phyloP scores from a whole-genome alignment of 106 monocot species.

The Phalaenopsis equestris region DNA sequence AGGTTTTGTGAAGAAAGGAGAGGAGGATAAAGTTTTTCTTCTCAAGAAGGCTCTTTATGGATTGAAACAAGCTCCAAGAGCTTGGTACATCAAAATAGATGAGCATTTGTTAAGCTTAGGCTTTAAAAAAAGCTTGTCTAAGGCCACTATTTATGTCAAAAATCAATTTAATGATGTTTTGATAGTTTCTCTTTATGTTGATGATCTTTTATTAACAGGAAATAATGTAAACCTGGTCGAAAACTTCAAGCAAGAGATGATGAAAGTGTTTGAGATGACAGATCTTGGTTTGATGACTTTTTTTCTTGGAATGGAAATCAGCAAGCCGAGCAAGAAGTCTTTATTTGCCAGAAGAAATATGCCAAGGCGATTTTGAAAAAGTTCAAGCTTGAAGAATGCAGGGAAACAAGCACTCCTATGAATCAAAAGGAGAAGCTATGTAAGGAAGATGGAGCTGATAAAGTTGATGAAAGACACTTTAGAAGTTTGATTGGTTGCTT shows the following conservation, averaged over 20 bases:
- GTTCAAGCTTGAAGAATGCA: slow-evolving; percentile 2
- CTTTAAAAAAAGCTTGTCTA: too few species aligned
- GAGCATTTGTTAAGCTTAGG: too few species aligned
- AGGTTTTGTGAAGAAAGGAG: neutral
- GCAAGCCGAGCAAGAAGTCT: slow-evolving; percentile 1
- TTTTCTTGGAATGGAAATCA: neutral
- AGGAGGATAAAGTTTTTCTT: neutral
- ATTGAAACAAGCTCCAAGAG: too few species aligned
- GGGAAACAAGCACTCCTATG: neutral
- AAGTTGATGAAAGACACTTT: slow-evolving; percentile 7
- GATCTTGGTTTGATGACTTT: neutral
- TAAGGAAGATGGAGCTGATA: slow-evolving; percentile 2
- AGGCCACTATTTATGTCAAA: neutral
- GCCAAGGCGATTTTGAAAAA: slow-evolving; percentile 3
- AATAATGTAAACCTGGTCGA: neutral
- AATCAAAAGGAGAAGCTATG: slow-evolving; percentile 6
- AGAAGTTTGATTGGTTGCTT: slow-evolving; percentile 8
- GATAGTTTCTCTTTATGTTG: slow-evolving; percentile 2
- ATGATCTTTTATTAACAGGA: neutral
- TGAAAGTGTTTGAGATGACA: slow-evolving; percentile 6
- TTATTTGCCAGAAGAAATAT: slow-evolving; percentile 9
- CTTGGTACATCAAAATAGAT: too few species aligned
- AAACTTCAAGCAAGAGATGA: slow-evolving; percentile 1
- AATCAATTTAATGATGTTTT: neutral
- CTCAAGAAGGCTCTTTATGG: neutral